These are phyloP conservation scores for Phytophthora nicotianae DNA, from an alignment of 352 stramenopile genomes.

Conservation along the genomic window DNA sequence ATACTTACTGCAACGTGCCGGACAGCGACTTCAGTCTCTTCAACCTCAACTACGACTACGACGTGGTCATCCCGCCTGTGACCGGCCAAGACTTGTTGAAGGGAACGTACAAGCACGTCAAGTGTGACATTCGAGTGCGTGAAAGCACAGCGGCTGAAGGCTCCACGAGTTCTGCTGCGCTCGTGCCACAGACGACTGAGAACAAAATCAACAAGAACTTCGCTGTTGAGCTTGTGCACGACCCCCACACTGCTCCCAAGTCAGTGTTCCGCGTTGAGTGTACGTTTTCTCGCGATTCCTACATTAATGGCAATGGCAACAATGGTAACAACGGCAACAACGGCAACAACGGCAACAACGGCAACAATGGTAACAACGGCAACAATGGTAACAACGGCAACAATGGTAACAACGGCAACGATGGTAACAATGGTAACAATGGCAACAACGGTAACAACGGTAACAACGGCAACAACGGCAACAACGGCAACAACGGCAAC, in stretches of 20 bases:
- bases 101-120: constrained; percentile 1
- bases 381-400: background rate
- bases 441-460: background rate
- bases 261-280: constrained; percentile 47
- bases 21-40: constrained; percentile 32
- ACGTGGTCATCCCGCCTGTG: constrained; percentile 3
- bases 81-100: constrained; percentile 1
- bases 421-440: background rate
- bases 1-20: constrained; percentile 18
- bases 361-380: background rate
- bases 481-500: constrained; percentile 2
- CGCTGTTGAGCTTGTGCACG: constrained; percentile 54
- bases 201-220: constrained; percentile 30
- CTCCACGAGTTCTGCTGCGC: background rate
- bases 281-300: constrained; percentile 33
- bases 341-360: constrained; percentile 2
- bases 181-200: background rate
- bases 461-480: constrained; percentile 3
- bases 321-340: constrained; percentile 1
- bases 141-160: background rate
- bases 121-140: constrained; percentile 11
- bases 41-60: constrained; percentile 14
- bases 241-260: constrained; percentile 31
- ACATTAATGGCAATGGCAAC: constrained; percentile 1
- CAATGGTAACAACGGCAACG: background rate